phyloP scores from a whole-genome alignment of 306 rosid genomes.

The Purshia tridentata region DNA sequence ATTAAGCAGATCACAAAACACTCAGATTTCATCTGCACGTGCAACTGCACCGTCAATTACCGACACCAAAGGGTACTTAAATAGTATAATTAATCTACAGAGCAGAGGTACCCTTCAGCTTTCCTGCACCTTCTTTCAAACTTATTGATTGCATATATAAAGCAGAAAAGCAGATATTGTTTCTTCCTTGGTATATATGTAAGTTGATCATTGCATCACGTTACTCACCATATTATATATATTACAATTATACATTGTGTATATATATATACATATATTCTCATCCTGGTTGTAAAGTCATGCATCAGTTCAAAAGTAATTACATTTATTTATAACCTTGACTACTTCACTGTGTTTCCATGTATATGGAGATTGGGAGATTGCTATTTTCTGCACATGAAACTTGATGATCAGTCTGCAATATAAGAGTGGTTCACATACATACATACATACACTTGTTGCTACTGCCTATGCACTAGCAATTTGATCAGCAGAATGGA shows the following conservation, averaged over 20 bases:
- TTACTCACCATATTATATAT: constrained; percentile 1
- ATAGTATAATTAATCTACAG: neutral
- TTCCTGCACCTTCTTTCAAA: constrained; percentile 8
- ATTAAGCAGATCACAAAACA: neutral
- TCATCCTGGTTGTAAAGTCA: too few relatives aligned
- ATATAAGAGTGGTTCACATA: too few relatives aligned
- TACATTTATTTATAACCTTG: too few relatives aligned
- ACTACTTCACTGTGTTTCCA: too few relatives aligned
- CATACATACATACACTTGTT: too few relatives aligned
- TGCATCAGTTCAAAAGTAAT: too few relatives aligned
- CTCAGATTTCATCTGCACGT: constrained; percentile 5
- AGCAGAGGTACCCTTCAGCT: neutral
- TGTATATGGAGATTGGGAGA: too few relatives aligned
- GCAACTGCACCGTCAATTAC: neutral
- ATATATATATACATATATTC: too few relatives aligned
- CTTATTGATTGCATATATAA: neutral
- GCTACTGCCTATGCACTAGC: too few relatives aligned
- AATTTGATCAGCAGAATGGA: neutral
- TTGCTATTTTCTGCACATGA: too few relatives aligned
- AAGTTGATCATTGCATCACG: constrained; percentile 14
- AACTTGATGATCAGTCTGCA: too few relatives aligned
- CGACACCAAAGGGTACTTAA: constrained; percentile 9
- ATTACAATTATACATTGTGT: too few relatives aligned
- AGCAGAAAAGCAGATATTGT: constrained; percentile 1
- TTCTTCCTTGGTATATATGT: neutral